Evolutionary conservation across 768 basidiomycete species (phyloP).

Genomic region (Lepiota venenata): DNA sequence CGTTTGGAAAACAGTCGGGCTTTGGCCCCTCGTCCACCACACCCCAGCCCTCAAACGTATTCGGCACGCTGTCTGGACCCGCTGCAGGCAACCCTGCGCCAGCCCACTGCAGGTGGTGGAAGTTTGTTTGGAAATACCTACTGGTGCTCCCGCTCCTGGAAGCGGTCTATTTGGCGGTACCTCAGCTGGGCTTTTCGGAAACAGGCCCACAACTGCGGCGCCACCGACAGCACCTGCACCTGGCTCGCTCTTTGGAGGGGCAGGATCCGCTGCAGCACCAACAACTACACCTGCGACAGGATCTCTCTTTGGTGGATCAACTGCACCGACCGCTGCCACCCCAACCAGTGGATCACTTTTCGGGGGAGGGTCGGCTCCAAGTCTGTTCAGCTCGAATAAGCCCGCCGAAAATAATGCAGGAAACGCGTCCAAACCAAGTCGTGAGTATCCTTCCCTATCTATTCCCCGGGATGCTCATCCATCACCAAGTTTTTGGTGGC

Average conservation of each 20-base stretch:
- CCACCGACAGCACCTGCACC: slow-evolving; percentile 13
- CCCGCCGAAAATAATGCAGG: background rate
- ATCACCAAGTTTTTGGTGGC: slow-evolving; percentile 12
- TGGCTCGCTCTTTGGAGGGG: slow-evolving; percentile 18
- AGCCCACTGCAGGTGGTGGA: slow-evolving; percentile 7
- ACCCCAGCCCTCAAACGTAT: too few relatives aligned
- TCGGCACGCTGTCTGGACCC: too few relatives aligned
- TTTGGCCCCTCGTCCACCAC: too few relatives aligned
- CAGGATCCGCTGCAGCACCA: slow-evolving; percentile 11
- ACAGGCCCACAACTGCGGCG: slow-evolving; percentile 15
- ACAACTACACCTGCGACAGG: slow-evolving; percentile 5
- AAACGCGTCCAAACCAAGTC: background rate
- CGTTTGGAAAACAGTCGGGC: too few relatives aligned
- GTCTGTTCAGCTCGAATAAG: background rate
- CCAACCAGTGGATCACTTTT: slow-evolving; percentile 12
- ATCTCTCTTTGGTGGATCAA: slow-evolving; percentile 14
- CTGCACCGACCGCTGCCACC: slow-evolving; percentile 3
- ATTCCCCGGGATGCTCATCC: background rate
- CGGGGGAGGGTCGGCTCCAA: slow-evolving; percentile 14
- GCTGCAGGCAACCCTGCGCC: too few relatives aligned
- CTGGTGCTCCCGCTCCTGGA: slow-evolving; percentile 13
- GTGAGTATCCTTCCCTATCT: background rate
- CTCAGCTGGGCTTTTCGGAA: slow-evolving; percentile 7
- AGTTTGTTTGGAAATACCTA: slow-evolving; percentile 27
- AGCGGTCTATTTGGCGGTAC: slow-evolving; percentile 23